Base-by-base conservation (phyloP, 2,329 filamentous ascomycete genomes). In the Nakataea oryzae region DNA sequence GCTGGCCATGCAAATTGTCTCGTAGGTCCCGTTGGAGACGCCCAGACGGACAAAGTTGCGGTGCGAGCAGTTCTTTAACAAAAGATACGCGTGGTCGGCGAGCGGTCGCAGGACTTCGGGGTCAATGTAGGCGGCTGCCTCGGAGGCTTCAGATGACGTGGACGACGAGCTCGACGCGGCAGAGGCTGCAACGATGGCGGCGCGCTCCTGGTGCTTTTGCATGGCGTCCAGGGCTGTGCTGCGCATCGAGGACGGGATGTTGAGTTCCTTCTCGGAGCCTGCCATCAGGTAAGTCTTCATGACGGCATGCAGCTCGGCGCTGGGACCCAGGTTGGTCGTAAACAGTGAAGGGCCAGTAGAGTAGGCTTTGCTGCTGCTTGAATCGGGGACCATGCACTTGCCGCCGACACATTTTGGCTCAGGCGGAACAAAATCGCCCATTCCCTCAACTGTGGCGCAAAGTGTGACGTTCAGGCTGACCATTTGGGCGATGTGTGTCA, bases 11-110 rank as follows among this genome's bases (percentile, higher is more conserved):
- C 78, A 80, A 13, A 80, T 66, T 2, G 78, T 80, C 69, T 80
- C 78, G 61, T 78, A 76, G 3, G 78, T 80, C 50, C 78, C 78
- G 67, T 80, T 82, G 67, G 76, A 80, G 41, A 83, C 77, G 63
- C 81, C 82, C 8, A 85, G 74, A 54, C 81, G 78, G 57, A 83
- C 73, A 65, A 85, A 79, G 68, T 79, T 76, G 61, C 79, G 74
- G 66, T 79, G 73, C 26, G 78, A 80, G 71, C 78, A 80, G 68
- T 76, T 78, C 63, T 73, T 74, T 24, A 80, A 73, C 32, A 80
- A 74, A 34, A 73, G 69, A 66, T 79, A 78, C 50, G 77, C 74
- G 67, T 80, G 78, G 63, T 79, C 77, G 32, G 76, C 78, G 7
- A 80, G 69, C 26, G 77, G 76, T 26, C 66, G 65, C n/a, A 80